Conservation (phyloP, 192 early-diverging fungal genomes). For the Backusella macrospora region DNA sequence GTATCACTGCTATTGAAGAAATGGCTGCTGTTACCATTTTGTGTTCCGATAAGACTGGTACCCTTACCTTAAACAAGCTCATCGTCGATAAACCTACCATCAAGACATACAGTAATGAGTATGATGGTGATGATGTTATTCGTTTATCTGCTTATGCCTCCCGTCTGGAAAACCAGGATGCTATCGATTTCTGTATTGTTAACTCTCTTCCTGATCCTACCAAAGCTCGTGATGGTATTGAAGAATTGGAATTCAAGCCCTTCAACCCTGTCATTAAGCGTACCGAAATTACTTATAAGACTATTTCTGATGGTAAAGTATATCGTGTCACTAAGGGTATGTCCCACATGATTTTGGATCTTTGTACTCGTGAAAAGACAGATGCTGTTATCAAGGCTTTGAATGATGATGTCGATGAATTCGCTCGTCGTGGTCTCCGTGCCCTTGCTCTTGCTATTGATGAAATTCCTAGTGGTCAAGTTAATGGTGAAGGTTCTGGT, state of each 20-base stretch:
- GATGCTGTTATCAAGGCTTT: slow-evolving; percentile 51
- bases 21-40: slow-evolving; percentile 78
- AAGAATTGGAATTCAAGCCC: slow-evolving; percentile 68
- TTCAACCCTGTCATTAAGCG: slow-evolving; percentile 81
- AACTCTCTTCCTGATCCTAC: slow-evolving; percentile 59
- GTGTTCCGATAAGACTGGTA: too few relatives aligned
- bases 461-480: slow-evolving; percentile 60
- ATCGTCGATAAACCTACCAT: too few relatives aligned
- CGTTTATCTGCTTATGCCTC: slow-evolving; percentile 72
- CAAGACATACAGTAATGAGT: slow-evolving; percentile 63
- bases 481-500: slow-evolving; percentile 64
- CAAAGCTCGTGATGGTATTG: slow-evolving; percentile 66
- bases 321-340: slow-evolving; percentile 77
- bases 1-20: slow-evolving; percentile 80
- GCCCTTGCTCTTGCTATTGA: slow-evolving; percentile 77
- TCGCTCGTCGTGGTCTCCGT: slow-evolving; percentile 70
- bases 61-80: too few relatives aligned
- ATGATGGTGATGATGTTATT: slow-evolving; percentile 62
- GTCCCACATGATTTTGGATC: slow-evolving; percentile 72
- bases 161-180: slow-evolving; percentile 76
- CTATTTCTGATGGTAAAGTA: slow-evolving; percentile 60
- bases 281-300: slow-evolving; percentile 69
- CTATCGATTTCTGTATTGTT: slow-evolving; percentile 78
- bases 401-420: slow-evolving; percentile 64
- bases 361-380: slow-evolving; percentile 69